Base-by-base conservation (phyloP, 2,329 filamentous ascomycete genomes). In the Apiospora aurea region DNA sequence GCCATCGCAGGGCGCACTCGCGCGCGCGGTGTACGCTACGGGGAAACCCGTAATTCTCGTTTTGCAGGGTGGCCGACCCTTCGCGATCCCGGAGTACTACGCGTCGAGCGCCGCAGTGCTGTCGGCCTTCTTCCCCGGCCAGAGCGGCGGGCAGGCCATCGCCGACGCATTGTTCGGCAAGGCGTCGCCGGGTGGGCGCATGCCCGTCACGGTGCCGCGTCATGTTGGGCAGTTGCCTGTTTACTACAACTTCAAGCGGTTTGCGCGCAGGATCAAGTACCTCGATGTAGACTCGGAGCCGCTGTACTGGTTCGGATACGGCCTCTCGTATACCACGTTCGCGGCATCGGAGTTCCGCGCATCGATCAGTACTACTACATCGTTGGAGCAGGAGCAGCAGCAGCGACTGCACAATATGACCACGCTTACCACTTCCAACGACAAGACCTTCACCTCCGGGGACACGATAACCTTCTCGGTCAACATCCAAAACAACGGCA, bases 71-170 rank as follows among this genome's bases (percentile, higher is more conserved):
- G 84, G 82, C 0, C 78, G 83, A 8, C 83, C 81, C 0, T 84
- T 85, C 71, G 81, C 81, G 0, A 81, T 84, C n/a, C 80, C 80
- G n/a, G 80, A 81, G 7, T 81, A 80, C 72, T 85, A 85, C 71
- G 75, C 75, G 21, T 75, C 79, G 67, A 81, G 82, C 57, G 80
- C 81, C 0, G 84, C 83, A 1, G 83, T 85, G 0, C 61, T 85
- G 7, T 80, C 78, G 71, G 76, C 82, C 0, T 83, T 82, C 74
- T 79, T 83, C 75, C 78, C 80, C 3, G 75, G 79, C 14, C 80
- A 81, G 67, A 78, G 78, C 2, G 80, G 80, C 2, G 80, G 80
- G 0, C 80, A 81, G 72, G 80, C 79, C 11, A 79, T 83, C 16
- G 79, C 80, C 8, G 82, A 82, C 69, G 78, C 75, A n/a, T 68